Base-by-base conservation (phyloP, 345 rosid species). In the Pugionium cornutum region DNA sequence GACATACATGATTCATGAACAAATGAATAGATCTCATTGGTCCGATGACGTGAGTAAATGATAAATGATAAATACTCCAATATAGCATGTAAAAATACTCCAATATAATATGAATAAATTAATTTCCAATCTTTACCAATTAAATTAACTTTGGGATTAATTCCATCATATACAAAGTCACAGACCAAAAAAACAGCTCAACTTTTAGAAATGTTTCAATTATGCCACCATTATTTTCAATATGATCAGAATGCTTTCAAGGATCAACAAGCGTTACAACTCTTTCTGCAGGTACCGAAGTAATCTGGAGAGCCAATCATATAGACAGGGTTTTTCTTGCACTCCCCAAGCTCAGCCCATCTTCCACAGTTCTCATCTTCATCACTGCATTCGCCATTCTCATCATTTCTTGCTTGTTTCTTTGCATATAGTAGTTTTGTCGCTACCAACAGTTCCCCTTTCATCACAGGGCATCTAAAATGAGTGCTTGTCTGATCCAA, bases 241-340 rank as follows among this genome's bases (percentile, higher is more conserved):
- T 7, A 29, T 37, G 28, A n/a, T 52, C 30, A 50, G 29, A 61
- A 51, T 53, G 32, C 3, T 27, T 1, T 69, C 3, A 69, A 58
- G 72, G 33, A 67, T 62, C 54, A 83, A 72, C 96, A 85, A 32
- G 80, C 84, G 30, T 81, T 75, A 56, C 99, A 94, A 69, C 97
- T 94, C 81, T 83, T 94, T 79, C 89, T 82, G 73, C 97, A 94
- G 0, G 97, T 83, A 36, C 99, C 97, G 1, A 68, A 90, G 76
- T 94, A 88, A 77, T 90, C 97, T 25, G 92, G 86, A 42, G 97
- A 83, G 51, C 99, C 97, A 35, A 82, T 63, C 99, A 94, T 90
- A 78, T 74, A 94, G 18, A 94, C 80, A 6, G 96, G 92, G 67
- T 94, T 94, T 70, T 73, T 90, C 73, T 80, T 77, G 76, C 97